Evolutionary conservation across 441 rosid species (phyloP).

Genomic region (Breynia disticha): DNA sequence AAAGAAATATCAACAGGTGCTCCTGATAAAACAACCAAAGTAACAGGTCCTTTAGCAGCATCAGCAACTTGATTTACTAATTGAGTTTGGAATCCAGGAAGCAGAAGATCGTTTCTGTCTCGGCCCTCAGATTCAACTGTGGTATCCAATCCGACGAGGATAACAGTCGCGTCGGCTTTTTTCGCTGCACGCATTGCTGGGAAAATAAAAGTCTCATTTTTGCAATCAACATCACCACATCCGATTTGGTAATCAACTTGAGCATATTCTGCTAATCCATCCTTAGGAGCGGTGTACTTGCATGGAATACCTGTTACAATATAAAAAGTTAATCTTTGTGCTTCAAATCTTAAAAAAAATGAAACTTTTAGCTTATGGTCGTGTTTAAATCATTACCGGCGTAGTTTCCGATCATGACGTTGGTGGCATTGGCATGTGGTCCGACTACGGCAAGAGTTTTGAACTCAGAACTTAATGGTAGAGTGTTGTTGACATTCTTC

Average conservation of each 20-base stretch:
- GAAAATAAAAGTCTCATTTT: conserved; percentile 7
- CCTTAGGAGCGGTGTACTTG: conserved; percentile 24
- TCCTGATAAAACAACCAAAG: conserved; percentile 37
- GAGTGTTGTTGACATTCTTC: conserved; percentile 24
- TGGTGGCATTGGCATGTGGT: conserved; percentile 38
- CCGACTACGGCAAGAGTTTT: conserved; percentile 36
- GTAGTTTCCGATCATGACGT: conserved; percentile 42
- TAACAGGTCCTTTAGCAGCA: conserved; percentile 26
- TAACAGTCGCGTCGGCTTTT: conserved; percentile 20
- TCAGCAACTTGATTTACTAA: conserved; percentile 24
- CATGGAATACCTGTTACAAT: conserved; percentile 28
- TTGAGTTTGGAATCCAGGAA: conserved; percentile 35
- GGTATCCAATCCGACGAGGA: conserved; percentile 29
- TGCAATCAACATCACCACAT: conserved; percentile 26
- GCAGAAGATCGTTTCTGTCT: conserved; percentile 30
- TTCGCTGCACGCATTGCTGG: conserved; percentile 23
- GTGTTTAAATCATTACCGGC: conserved; percentile 16
- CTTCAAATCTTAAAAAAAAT: too few relatives aligned
- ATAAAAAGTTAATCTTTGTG: neutral
- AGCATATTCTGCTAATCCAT: conserved; percentile 24
- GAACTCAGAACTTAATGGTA: conserved; percentile 2
- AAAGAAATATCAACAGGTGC: conserved; percentile 39
- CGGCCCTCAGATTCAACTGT: conserved; percentile 29
- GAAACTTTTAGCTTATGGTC: too few relatives aligned
- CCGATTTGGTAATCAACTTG: conserved; percentile 16